These are phyloP conservation scores for Eucalyptus coolabah DNA, from an alignment of 345 rosid genomes.

Conservation along the genomic window DNA sequence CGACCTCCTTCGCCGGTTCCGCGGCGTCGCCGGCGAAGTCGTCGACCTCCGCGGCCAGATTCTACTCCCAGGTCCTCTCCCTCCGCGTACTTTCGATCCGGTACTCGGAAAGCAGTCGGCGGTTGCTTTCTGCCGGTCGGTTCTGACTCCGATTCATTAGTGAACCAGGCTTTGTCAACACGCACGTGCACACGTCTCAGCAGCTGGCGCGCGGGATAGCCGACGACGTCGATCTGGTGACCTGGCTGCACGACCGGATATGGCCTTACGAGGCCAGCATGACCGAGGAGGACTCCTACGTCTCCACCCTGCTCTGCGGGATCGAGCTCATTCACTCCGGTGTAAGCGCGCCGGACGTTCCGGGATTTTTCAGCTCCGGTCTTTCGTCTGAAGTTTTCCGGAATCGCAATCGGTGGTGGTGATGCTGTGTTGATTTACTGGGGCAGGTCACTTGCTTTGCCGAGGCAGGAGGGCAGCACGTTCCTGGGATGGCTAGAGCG, in stretches of 20 bases:
- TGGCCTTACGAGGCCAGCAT: constrained; percentile 70
- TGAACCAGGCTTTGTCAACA: constrained; percentile 41
- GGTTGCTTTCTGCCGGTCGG: not conserved
- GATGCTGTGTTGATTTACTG: not conserved
- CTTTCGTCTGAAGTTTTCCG: not conserved
- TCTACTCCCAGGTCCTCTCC: constrained; percentile 36
- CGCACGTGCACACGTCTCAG: constrained; percentile 66
- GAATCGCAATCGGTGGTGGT: not conserved
- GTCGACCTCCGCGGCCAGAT: constrained; percentile 44
- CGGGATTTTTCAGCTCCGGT: not conserved
- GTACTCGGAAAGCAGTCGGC: not conserved
- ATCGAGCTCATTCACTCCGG: constrained; percentile 63
- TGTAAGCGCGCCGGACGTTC: constrained; percentile 13
- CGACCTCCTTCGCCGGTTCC: constrained; percentile 25
- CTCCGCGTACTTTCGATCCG: too few relatives aligned
- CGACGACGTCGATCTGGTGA: constrained; percentile 52
- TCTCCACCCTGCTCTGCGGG: constrained; percentile 59
- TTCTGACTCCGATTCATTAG: not conserved
- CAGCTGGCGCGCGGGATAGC: constrained; percentile 68
- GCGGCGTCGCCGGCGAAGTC: constrained; percentile 13
- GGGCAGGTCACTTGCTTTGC: constrained; percentile 65
- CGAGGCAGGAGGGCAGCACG: constrained; percentile 73
- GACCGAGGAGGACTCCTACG: constrained; percentile 53
- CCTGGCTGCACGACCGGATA: constrained; percentile 54
- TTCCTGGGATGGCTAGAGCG: constrained; percentile 52